Percentiles rank a stretch among this genome's conserved stretches.
phyloP scores from a whole-genome alignment of 768 basidiomycete genomes.

The Termitomyces eurrhizus region DNA sequence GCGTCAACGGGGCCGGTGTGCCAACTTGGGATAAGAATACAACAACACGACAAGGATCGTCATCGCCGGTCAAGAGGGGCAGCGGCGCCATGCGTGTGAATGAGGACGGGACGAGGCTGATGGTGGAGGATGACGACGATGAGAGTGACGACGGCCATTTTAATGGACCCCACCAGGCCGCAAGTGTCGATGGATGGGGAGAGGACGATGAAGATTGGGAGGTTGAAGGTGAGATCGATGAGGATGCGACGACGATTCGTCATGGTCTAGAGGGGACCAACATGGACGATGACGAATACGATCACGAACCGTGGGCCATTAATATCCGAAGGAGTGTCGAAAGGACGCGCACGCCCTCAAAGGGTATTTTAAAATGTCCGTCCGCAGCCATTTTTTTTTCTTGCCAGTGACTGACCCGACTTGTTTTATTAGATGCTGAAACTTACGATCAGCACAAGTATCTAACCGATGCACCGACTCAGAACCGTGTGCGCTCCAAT shows the following conservation, averaged over 20 bases:
- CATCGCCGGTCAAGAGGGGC: slow-evolving; percentile 36
- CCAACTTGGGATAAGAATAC: slow-evolving; percentile 85
- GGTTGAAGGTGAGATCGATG: slow-evolving; percentile 59
- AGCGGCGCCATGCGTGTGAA: slow-evolving; percentile 39
- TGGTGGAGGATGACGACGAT: slow-evolving; percentile 73
- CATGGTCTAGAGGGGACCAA: slow-evolving; percentile 47
- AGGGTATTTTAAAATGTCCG: slow-evolving; percentile 89
- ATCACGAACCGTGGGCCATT: slow-evolving; percentile 75
- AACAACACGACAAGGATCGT: slow-evolving; percentile 47
- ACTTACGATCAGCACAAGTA: slow-evolving; percentile 64
- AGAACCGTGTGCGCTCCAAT: slow-evolving; percentile 69
- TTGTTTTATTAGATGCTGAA: slow-evolving; percentile 50
- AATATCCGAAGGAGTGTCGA: slow-evolving; percentile 72
- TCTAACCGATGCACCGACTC: slow-evolving; percentile 41
- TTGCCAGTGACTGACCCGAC: slow-evolving; percentile 1
- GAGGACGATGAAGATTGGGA: slow-evolving; percentile 82
- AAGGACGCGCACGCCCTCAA: slow-evolving; percentile 58
- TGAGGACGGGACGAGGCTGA: slow-evolving; percentile 62
- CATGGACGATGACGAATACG: slow-evolving; percentile 50
- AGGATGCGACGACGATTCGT: slow-evolving; percentile 76
- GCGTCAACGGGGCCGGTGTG: slow-evolving; percentile 37
- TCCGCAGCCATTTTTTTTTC: slow-evolving; percentile 16
- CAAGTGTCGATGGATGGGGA: slow-evolving; percentile 54
- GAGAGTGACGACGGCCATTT: slow-evolving; percentile 52
- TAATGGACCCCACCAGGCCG: slow-evolving; percentile 31